phyloP scores from a whole-genome alignment of 2,329 filamentous ascomycete species.

The Mycosphaerella sp. region DNA sequence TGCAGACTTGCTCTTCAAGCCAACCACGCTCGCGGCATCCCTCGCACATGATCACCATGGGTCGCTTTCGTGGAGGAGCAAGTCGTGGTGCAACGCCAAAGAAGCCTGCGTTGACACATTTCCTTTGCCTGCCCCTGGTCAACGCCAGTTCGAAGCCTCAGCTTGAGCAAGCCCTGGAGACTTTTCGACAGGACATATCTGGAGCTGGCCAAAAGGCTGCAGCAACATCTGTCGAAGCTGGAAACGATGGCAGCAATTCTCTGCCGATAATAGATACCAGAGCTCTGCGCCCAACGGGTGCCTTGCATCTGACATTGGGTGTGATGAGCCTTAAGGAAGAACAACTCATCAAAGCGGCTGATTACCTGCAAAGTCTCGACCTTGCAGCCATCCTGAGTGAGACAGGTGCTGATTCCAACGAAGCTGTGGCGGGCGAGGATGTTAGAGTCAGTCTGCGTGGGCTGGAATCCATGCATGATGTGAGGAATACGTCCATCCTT shows the following conservation, averaged over 20 bases:
- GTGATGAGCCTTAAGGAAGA: constrained; percentile 66
- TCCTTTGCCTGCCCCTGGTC: constrained; percentile 68
- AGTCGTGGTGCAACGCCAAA: constrained; percentile 22
- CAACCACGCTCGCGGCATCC: not conserved
- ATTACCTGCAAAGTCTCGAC: constrained; percentile 32
- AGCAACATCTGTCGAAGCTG: not conserved
- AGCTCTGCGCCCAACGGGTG: constrained; percentile 70
- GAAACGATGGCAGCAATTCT: not conserved
- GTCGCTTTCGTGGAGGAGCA: not conserved
- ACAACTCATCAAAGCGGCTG: constrained; percentile 45
- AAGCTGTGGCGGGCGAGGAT: not conserved
- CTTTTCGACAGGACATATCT: constrained; percentile 55
- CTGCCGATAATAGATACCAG: constrained; percentile 33
- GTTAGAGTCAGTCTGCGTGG: constrained; percentile 40
- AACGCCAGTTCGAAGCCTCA: constrained; percentile 56
- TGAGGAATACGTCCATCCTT: constrained; percentile 55
- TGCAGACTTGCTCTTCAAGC: not conserved
- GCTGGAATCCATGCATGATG: constrained; percentile 56
- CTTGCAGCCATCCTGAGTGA: constrained; percentile 21
- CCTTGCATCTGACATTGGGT: constrained; percentile 79
- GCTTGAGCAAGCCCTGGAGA: constrained; percentile 55
- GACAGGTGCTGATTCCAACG: not conserved
- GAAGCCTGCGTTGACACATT: constrained; percentile 59
- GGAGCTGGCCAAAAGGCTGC: not conserved
- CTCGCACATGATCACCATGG: not conserved